Conservation (phyloP, 1,284 basidiomycete genomes). For the Termitomyces sp. region DNA sequence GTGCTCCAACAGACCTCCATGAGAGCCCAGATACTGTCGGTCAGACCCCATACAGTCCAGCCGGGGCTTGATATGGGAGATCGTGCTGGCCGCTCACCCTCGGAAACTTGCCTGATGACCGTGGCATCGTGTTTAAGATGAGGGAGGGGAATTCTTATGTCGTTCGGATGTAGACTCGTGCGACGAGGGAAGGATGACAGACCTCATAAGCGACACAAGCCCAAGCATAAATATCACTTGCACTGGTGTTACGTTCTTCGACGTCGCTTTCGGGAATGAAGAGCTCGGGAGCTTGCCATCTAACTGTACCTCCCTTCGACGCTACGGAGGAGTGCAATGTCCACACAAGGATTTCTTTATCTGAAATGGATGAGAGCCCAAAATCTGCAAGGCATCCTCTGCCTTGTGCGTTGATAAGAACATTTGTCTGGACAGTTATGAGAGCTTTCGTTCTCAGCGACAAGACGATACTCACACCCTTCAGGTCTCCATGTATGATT, state of each 20-base stretch:
- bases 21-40: conserved; percentile 16
- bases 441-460: too few species aligned
- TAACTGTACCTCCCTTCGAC: background rate
- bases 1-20: conserved; percentile 19
- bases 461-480: background rate
- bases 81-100: conserved; percentile 16
- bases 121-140: conserved; percentile 14
- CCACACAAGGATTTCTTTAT: background rate
- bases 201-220: conserved; percentile 10
- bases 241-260: background rate
- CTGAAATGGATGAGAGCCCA: background rate
- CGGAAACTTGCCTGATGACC: conserved; percentile 15
- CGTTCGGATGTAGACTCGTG: too few species aligned
- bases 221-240: conserved; percentile 17
- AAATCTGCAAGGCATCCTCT: background rate
- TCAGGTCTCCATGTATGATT: background rate
- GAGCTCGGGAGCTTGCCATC: background rate
- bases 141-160: conserved; percentile 11
- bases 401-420: background rate
- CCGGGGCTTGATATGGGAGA: conserved; percentile 11
- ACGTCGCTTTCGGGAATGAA: background rate
- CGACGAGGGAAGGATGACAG: too few species aligned
- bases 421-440: too few species aligned
- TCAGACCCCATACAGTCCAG: conserved; percentile 15
- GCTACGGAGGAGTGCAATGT: background rate